Evolutionary conservation across 2,329 filamentous ascomycete species (phyloP).

Genomic region (Orbilia oligospora): DNA sequence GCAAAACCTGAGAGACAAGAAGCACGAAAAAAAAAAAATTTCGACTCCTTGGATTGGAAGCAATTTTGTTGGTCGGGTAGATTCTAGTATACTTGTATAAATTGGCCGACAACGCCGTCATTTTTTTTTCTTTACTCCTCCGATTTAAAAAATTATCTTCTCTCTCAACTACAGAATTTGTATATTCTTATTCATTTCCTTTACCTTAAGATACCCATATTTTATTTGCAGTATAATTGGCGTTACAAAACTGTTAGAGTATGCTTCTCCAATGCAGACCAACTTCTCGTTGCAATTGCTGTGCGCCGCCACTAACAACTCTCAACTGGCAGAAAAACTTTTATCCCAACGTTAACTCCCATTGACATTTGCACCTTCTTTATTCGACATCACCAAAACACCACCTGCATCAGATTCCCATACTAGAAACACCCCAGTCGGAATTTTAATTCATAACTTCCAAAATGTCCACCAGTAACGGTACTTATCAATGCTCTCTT

Average conservation of each 20-base stretch:
- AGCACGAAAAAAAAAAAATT: conserved; percentile 42
- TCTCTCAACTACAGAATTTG: conserved; percentile 15
- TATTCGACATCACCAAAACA: conserved; percentile 43
- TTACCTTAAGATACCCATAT: conserved; percentile 55
- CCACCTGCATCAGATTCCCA: conserved; percentile 32
- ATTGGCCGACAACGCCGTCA: conserved; percentile 50
- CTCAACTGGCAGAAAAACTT: conserved; percentile 45
- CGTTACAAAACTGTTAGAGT: conserved; percentile 50
- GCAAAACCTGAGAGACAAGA: conserved; percentile 19
- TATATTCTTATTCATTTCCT: conserved; percentile 15
- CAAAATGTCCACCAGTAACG: conserved; percentile 54
- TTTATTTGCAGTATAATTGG: conserved; percentile 54
- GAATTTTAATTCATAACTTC: conserved; percentile 38
- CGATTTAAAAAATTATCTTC: conserved; percentile 45
- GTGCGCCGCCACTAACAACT: conserved; percentile 42
- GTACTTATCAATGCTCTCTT: conserved; percentile 31
- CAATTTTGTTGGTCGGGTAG: conserved; percentile 7
- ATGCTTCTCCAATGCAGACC: conserved; percentile 1
- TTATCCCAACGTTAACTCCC: conserved; percentile 39
- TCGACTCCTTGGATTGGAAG: conserved; percentile 41
- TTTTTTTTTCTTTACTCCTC: conserved; percentile 34
- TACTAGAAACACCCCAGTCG: conserved; percentile 38
- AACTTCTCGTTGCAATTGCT: background rate
- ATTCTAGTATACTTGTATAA: conserved; percentile 42
- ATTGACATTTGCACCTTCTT: conserved; percentile 59